These are phyloP conservation scores for Beauveria bassiana DNA, from an alignment of 2,329 filamentous ascomycete species.

Conservation along the genomic window DNA sequence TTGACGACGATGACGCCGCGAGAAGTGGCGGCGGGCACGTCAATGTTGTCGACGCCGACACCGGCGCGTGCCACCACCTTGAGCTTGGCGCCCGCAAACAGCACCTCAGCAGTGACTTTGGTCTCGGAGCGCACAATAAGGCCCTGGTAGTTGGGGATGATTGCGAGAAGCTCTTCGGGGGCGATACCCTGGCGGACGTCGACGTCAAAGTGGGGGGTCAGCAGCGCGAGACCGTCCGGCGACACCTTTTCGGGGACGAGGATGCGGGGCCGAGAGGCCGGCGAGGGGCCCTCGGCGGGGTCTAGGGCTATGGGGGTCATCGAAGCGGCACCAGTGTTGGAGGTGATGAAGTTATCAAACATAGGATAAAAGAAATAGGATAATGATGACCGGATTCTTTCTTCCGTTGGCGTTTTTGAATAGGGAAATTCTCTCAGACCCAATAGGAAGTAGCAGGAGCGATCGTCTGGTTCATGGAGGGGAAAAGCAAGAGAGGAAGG, in stretches of 20 bases:
- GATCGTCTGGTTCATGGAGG: not conserved
- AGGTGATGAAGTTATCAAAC: not conserved
- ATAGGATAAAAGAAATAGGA: not conserved
- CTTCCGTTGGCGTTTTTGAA: no score
- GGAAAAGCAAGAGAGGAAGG: not conserved
- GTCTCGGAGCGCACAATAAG: slow-evolving; percentile 77
- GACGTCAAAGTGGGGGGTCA: slow-evolving; percentile 60
- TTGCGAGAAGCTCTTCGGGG: slow-evolving; percentile 53
- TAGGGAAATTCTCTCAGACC: not conserved
- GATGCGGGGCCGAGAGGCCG: slow-evolving; percentile 35
- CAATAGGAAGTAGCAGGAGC: not conserved
- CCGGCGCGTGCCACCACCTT: slow-evolving; percentile 75
- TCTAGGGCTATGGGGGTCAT: slow-evolving; percentile 17
- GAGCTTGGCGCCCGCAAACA: slow-evolving; percentile 59
- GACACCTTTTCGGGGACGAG: slow-evolving; percentile 77
- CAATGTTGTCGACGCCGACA: slow-evolving; percentile 77
- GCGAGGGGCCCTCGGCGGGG: slow-evolving; percentile 7
- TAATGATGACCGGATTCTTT: rapidly evolving
- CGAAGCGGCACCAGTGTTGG: not conserved
- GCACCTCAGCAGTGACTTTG: slow-evolving; percentile 63
- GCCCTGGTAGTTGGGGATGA: slow-evolving; percentile 66
- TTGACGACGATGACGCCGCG: slow-evolving; percentile 75
- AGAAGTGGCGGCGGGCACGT: slow-evolving; percentile 63
- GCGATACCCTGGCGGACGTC: slow-evolving; percentile 57
- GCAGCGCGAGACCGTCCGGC: slow-evolving; percentile 64